Base-by-base conservation (phyloP, 225 moss, liverwort and hornwort species). In the Pseudisothecium myosuroides region DNA sequence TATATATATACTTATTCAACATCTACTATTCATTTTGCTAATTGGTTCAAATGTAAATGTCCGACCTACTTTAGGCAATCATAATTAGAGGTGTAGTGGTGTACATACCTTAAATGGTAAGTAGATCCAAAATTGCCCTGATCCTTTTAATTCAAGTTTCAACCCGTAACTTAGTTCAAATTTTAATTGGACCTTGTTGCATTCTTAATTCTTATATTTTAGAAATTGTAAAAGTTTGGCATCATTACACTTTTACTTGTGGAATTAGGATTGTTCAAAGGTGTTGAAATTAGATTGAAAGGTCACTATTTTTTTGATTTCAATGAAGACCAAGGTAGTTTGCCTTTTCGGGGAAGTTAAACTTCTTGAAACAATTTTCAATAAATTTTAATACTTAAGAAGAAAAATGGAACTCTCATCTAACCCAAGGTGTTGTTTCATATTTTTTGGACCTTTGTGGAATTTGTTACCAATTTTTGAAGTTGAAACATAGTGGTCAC, bases 21-120 rank as follows among this genome's bases (percentile, higher is more conserved):
- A 54, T n/a, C 10, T 55, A n/a, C 2, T 78, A 36, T 56, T n/a
- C 6, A 2, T 78, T 55, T 73, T 55, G 6, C 2, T n/a, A 4
- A 37, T 1, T 55, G 0, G 26, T 37, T 24, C 15, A 23, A 54
- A 37, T 37, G 2, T 7, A 6, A 26, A 17, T 26, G n/a, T 78
- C 2, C n/a, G n/a, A n/a, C n/a, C 2, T 5, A 11, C 0, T 54
- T 54, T 49, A 1, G 8, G 2, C 13, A 34, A 22, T 36, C 4
- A 52, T 76, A 26, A 56, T n/a, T 56, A 55, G 4, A 26, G 16
- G 1, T 56, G 17, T 56, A 55, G 4, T 16, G 16, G 1, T 56
- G 17, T 6, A 56, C 0, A 0, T 15, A 55, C 9, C 0, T 55
- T 55, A 78, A 55, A 56, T 0, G 0, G 1, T 55, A 55, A 9